phyloP scores from a whole-genome alignment of 768 basidiomycete species.

The Dentipellis fragilis region DNA sequence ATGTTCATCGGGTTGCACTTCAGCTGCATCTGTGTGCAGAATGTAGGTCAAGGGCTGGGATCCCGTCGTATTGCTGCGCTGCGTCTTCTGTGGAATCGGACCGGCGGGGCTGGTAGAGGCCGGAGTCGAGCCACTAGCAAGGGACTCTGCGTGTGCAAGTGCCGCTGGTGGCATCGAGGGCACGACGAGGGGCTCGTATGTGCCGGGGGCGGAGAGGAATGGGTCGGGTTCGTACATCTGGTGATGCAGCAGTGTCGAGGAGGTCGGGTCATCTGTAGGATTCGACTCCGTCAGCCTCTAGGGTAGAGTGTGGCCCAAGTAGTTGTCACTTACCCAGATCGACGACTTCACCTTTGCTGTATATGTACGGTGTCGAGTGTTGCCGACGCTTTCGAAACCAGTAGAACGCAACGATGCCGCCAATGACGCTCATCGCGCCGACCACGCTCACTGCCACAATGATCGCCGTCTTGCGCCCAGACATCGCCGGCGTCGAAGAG shows the following conservation, averaged over 20 bases:
- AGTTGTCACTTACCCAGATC: background rate
- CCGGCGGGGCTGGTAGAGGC: too few species aligned
- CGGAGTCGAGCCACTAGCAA: too few species aligned
- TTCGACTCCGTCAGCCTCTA: too few species aligned
- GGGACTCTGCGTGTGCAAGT: too few species aligned
- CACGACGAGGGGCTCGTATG: background rate
- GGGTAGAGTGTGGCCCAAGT: too few species aligned
- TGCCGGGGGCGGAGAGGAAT: background rate
- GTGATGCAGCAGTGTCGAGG: background rate
- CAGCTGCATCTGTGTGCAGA: conserved; percentile 62
- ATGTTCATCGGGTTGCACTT: conserved; percentile 35
- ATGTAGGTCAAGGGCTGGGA: conserved; percentile 17
- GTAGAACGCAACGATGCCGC: background rate
- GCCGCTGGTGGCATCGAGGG: background rate
- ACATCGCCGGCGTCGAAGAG: background rate
- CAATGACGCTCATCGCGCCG: background rate
- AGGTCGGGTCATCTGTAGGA: background rate
- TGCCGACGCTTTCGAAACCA: background rate
- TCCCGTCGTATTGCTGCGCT: too few species aligned
- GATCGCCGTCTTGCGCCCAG: background rate
- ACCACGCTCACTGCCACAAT: background rate
- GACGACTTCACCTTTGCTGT: background rate
- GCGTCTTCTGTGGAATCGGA: too few species aligned
- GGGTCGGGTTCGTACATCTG: background rate
- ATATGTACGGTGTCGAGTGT: background rate